Evolutionary conservation across 2,329 filamentous ascomycete genomes (phyloP).

Genomic region (Alternaria burnsii): DNA sequence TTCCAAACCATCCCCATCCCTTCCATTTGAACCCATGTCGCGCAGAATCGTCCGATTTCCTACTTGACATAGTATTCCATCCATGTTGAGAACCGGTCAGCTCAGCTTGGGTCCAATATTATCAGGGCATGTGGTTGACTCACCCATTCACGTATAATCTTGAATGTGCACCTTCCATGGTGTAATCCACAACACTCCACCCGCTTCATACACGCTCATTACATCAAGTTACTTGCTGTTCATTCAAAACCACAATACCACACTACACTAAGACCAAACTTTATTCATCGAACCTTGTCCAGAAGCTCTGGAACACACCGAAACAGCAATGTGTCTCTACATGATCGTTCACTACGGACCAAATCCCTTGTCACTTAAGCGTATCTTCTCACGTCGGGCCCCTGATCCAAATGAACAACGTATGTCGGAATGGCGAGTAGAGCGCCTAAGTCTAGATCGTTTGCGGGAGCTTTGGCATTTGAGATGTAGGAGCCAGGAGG

Average conservation of each 20-base stretch:
- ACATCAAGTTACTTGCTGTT: too few species aligned
- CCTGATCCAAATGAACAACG: neutral
- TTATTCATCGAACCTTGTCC: neutral
- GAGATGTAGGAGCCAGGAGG: neutral
- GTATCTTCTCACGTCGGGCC: neutral
- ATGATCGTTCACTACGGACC: neutral
- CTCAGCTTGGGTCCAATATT: neutral
- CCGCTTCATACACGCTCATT: too few species aligned
- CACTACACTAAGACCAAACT: neutral
- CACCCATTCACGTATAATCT: neutral
- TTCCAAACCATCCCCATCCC: neutral
- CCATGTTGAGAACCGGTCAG: neutral
- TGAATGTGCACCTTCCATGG: neutral
- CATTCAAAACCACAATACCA: neutral
- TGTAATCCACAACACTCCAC: neutral
- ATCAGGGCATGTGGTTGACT: neutral
- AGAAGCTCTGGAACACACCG: fast-evolving
- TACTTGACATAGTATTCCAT: neutral
- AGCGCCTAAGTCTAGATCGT: neutral
- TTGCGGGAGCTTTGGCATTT: neutral
- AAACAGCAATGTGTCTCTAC: neutral
- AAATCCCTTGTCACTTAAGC: neutral
- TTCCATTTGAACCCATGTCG: neutral
- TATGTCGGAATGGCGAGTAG: neutral
- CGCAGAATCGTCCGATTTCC: neutral